A percentile compares a stretch with the other conserved stretches of the same genome.
phyloP scores from a whole-genome alignment of 805 yeast species.

The Sugiyamaella lignohabitans region DNA sequence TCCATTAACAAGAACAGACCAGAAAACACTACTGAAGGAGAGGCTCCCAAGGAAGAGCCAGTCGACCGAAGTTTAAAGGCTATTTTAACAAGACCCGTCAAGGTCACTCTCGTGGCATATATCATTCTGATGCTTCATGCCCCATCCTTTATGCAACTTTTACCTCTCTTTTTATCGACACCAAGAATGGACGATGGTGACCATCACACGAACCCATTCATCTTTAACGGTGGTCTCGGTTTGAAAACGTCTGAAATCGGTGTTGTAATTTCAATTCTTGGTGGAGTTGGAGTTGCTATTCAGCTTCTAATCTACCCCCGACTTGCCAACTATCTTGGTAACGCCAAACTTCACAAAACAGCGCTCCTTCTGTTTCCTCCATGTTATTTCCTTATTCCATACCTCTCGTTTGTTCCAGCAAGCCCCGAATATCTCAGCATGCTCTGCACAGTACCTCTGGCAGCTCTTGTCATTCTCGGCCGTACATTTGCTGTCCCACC shows the following conservation, averaged over 20 bases:
- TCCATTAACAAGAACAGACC: too few species aligned
- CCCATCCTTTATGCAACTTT: conserved; percentile 46
- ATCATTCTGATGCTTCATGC: conserved; percentile 39
- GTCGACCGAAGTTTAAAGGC: conserved; percentile 11
- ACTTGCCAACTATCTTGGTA: conserved; percentile 42
- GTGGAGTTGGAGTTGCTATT: conserved; percentile 46
- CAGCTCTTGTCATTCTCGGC: conserved; percentile 17
- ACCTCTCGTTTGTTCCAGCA: conserved; percentile 26
- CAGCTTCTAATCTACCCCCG: conserved; percentile 46
- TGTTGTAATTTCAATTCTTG: conserved; percentile 43
- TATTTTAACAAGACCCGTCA: conserved; percentile 21
- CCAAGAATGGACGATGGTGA: conserved; percentile 19
- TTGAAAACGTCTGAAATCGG: conserved; percentile 45
- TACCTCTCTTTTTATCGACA: conserved; percentile 48
- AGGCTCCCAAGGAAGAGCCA: conserved; percentile 5
- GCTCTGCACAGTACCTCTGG: conserved; percentile 10
- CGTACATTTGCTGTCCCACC: conserved; percentile 26
- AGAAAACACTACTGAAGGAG: too few species aligned
- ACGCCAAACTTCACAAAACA: conserved; percentile 39
- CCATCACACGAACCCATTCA: conserved; percentile 37
- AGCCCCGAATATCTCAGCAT: conserved; percentile 9
- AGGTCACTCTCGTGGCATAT: conserved; percentile 19
- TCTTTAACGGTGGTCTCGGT: conserved; percentile 48
- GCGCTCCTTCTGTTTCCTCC: conserved; percentile 42
- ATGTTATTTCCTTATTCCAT: conserved; percentile 43